Base-by-base conservation (phyloP, 1,139 yeast genomes). In the Candida gigantensis region DNA sequence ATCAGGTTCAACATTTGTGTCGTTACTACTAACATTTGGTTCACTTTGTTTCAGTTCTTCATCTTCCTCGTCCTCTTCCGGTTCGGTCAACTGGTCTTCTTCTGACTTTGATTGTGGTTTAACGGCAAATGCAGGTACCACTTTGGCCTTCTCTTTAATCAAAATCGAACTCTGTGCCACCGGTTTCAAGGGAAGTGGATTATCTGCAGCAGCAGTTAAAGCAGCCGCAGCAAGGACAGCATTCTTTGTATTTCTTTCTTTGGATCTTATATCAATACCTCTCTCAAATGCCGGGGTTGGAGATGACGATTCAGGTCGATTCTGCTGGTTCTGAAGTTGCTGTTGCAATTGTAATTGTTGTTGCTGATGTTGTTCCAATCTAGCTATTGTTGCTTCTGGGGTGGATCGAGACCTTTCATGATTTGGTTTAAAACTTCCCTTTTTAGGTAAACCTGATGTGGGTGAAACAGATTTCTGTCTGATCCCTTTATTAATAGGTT, bases 171-270 rank as follows among this genome's bases (percentile, higher is more conserved):
- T 26, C 11, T 37, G 30, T 6, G 24, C 33, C 4, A 28, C 30
- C 6, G 26, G 36, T 26, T 46, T 46, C 28, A 77, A 57, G 0
- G 84, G 84, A 24, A 81, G 51, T 1, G 86, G 86, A 5, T 75
- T 71, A 32, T 79, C 84, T 5, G 85, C 85, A 1, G 86, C 87
- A 0, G 82, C 85, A 1, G 86, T 85, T 35, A 80, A 62, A 0
- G 86, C 86, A 7, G 85, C 86, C 2, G 86, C 86, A 0, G 86
- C 87, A 17, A 80, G 79, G 42, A 71, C 68, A 1, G 83, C 84
- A 50, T 78, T 79, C 41, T 64, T 60, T 24, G 52, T 62, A 39
- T 60, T 64, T 34, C 72, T 42, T 42, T 61, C 62, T 2, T 70
- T 68, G 5, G 62, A 58, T 31, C 60, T 65, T 28, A 58, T 50